Base-by-base conservation (phyloP, 192 early-diverging fungal genomes). In the Mortierella claussenii region DNA sequence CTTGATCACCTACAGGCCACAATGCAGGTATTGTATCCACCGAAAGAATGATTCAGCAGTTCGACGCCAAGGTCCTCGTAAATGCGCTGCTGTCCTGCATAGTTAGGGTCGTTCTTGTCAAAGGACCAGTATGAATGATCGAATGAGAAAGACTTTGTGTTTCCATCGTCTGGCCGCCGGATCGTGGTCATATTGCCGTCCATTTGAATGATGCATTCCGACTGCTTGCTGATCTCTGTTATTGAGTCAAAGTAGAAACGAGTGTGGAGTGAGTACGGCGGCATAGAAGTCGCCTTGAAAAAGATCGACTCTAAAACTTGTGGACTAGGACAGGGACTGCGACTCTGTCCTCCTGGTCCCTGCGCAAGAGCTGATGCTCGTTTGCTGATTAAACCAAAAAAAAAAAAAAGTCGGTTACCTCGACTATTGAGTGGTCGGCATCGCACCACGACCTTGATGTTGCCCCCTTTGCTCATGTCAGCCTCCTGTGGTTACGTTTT, bases 81-180 rank as follows among this genome's bases (percentile, higher is more conserved):
- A 24, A 97, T 86, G 2, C 59, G 79, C 60, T 88, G 67, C 61
- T 97, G 95, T 55, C 87, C 85, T 44, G 94, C 94, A 58, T 87
- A 91, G 32, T 78, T 60, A 1, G 87, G 64, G 45, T 87, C 86
- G 32, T 37, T 81, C 27, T 86, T 83, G 78, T 91, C 89, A 20
- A 82, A 91, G 1, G 93, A 90, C 93, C 93, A 94, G 81, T 93
- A 97, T n/a, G 91, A 95, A 53, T 92, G 84, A 78, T 97, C 95
- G 75, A 94, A 97, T 5, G 89, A 92, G 78, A 94, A 97, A 9
- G 87, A 68, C 66, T 90, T 90, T 32, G 76, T 26, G 55, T 79
- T 79, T 26, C 84, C 83, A 2, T 55, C 69, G 28, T 82, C 73
- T 34, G 90, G 85, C 61, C 79, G 81, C 13, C 68, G 69, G 23